phyloP scores from a whole-genome alignment of 129 eudicot genomes.

The Pulicaria dysenterica region DNA sequence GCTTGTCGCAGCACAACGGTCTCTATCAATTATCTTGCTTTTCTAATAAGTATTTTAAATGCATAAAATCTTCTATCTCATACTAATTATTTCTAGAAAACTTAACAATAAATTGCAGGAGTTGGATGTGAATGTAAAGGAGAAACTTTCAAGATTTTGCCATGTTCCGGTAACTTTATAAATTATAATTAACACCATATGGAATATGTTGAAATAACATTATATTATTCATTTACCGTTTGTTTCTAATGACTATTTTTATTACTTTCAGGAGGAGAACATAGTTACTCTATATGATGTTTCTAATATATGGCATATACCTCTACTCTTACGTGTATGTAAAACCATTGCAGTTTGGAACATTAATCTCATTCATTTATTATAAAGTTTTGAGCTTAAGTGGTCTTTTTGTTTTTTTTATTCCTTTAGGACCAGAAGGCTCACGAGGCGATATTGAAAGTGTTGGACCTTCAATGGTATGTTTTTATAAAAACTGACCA shows the following conservation, averaged over 20 bases:
- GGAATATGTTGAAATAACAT: neutral
- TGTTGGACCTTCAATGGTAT: slow-evolving; percentile 54
- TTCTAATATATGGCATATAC: slow-evolving; percentile 62
- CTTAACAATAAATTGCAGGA: slow-evolving; percentile 44
- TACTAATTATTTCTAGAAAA: too few relatives aligned
- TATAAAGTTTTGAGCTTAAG: neutral
- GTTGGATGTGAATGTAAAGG: slow-evolving; percentile 79
- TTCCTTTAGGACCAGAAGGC: slow-evolving; percentile 59
- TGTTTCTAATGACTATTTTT: neutral
- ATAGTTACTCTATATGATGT: slow-evolving; percentile 56
- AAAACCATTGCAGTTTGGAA: neutral
- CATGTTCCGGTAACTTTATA: slow-evolving; percentile 78
- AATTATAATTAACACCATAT: neutral
- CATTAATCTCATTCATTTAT: neutral
- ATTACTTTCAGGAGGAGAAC: slow-evolving; percentile 44
- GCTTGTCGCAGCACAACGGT: slow-evolving; percentile 98
- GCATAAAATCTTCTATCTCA: neutral
- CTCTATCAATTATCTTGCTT: slow-evolving; percentile 23
- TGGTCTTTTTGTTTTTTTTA: neutral
- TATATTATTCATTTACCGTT: neutral
- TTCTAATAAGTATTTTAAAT: neutral
- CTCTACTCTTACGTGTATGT: slow-evolving; percentile 61
- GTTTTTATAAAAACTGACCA: too few relatives aligned
- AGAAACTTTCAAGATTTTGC: slow-evolving; percentile 94
- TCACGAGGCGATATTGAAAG: slow-evolving; percentile 62